These are phyloP conservation scores for Ophiostoma sp. DNA, from an alignment of 2,329 filamentous ascomycete genomes.

Conservation along the genomic window DNA sequence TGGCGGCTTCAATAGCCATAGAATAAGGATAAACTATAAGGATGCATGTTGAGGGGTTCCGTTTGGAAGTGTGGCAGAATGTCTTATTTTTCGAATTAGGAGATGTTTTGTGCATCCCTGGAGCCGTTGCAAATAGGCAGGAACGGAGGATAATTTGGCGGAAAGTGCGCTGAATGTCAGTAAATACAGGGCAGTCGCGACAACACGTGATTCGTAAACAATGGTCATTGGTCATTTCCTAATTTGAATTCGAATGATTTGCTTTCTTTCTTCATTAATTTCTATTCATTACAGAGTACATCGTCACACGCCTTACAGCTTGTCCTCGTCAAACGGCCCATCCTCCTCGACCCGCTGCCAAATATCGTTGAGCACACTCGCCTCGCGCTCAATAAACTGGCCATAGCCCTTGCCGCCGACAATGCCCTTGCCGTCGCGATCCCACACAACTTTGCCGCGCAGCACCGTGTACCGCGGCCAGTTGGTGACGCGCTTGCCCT, in stretches of 20 bases:
- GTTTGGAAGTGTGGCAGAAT: not conserved
- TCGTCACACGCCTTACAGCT: slow-evolving; percentile 25
- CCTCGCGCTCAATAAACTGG: slow-evolving; percentile 48
- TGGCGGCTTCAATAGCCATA: not conserved
- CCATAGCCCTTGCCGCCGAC: slow-evolving; percentile 51
- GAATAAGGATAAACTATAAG: not conserved
- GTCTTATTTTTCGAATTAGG: not conserved
- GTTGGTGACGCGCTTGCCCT: slow-evolving; percentile 56
- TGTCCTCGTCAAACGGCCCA: slow-evolving; percentile 30
- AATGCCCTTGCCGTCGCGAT: slow-evolving; percentile 52
- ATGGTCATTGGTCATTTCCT: not conserved
- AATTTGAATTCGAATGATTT: not conserved
- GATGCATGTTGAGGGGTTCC: not conserved
- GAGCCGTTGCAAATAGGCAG: not conserved
- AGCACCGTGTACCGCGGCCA: slow-evolving; percentile 64
- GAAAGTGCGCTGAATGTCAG: not conserved
- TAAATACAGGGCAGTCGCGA: not conserved
- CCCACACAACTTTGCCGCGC: slow-evolving; percentile 60
- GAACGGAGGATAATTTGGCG: not conserved
- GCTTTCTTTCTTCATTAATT: not conserved
- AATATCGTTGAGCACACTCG: slow-evolving; percentile 31
- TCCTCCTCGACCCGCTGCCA: slow-evolving; percentile 30
- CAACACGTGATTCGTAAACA: not conserved
- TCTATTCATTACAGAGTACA: not conserved
- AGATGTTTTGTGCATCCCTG: not conserved